Conservation (phyloP, 148 eudicot species). For the Chenopodium album region DNA sequence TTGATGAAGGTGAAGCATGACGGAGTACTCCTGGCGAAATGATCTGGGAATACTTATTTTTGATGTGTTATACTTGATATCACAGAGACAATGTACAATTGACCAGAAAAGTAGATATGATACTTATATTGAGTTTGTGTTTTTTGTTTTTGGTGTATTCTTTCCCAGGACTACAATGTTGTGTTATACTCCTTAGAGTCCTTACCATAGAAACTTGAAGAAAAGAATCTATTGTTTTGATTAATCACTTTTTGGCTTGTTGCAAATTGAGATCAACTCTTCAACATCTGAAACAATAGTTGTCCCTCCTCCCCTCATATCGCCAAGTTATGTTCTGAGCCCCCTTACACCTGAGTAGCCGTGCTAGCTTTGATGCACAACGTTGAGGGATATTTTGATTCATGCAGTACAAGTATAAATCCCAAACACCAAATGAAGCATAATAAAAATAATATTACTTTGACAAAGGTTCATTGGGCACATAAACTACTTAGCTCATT, state of each 20-base stretch:
- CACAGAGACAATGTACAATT: conserved; percentile 6
- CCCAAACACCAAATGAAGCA: not conserved
- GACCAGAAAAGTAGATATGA: not conserved
- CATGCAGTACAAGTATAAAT: too few relatives aligned
- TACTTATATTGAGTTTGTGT: not conserved
- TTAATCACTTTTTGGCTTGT: not conserved
- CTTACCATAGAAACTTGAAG: not conserved
- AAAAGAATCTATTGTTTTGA: not conserved
- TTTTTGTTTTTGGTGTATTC: not conserved
- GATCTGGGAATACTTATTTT: conserved; percentile 13
- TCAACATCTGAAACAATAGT: not conserved
- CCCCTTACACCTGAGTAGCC: not conserved
- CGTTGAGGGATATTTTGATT: not conserved
- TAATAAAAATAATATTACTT: too few relatives aligned
- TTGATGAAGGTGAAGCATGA: conserved; percentile 91
- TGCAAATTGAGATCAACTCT: not conserved
- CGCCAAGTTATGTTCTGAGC: not conserved
- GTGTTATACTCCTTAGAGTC: not conserved
- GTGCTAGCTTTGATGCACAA: not conserved
- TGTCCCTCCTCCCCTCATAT: not conserved
- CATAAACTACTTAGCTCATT: not conserved
- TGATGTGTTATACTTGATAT: not conserved
- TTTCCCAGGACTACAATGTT: not conserved
- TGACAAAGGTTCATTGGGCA: too few relatives aligned
- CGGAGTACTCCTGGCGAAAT: conserved; percentile 50